Base-by-base conservation (phyloP, 2,329 filamentous ascomycete species). In the Talaromyces amestolkiae region DNA sequence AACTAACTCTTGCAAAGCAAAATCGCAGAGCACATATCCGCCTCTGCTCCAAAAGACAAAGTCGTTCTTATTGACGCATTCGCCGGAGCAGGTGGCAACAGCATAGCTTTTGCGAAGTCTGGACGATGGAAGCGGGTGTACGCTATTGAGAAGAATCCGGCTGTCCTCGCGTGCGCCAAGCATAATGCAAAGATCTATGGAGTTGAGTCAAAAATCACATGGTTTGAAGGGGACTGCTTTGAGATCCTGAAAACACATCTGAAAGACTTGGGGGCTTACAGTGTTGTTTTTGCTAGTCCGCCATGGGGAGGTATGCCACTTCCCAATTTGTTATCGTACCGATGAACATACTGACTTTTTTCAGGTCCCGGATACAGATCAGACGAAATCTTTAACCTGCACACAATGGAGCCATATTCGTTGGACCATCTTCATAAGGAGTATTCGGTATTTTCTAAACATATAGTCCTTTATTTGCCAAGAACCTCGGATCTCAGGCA, bases 101-200 rank as follows among this genome's bases (percentile, higher is more conserved):
- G 90, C 27, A 98, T 99, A 71, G 92, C 93, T n/a, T 96, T 99
- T 71, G 94, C 95, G 19, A 85, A 89, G 10, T 91, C 89, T 0
- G 87, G 85, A 22, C 87, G 88, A 68, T 99, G 92, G 91, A 86
- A 88, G 61, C 89, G 87, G 69, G 87, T 99, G 69, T 92, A 98
- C 74, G 92, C 91, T 49, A 90, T 99, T 70, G 95, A 99, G 79
- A 91, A 89, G 71, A 89, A 98, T 72, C 82, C 88, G 3, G 85
- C 88, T 10, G 92, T 91, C 0, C 84, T 99, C 7, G 89, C 89
- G 54, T 99, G 96, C 78, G 95, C 93, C 31, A 93, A 96, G 80
- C 89, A 96, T 76, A 99, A 99, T 75, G 93, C 95, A 8, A 83
- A 87, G 63, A 81, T 98, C 54, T 96, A 97, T 75, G 93, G 90